These are phyloP conservation scores for Mycena albidolilacea DNA, from an alignment of 768 basidiomycete species.

Conservation along the genomic window DNA sequence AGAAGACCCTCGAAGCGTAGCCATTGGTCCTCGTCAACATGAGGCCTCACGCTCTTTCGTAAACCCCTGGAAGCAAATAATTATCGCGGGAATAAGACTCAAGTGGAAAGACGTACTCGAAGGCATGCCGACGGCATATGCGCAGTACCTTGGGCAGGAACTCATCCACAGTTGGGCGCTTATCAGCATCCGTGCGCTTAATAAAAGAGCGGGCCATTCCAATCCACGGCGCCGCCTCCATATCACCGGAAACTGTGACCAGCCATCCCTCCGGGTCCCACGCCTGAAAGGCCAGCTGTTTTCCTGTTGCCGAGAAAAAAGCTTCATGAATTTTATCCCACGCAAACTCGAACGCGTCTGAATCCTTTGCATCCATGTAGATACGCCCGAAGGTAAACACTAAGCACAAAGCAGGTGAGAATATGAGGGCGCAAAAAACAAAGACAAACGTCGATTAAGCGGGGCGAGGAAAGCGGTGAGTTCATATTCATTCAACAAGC, in stretches of 20 bases:
- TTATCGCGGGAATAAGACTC: neutral
- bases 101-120: neutral
- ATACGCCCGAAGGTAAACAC: neutral
- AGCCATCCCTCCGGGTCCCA: neutral
- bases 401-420: neutral
- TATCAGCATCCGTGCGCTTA: neutral
- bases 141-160: too few species aligned
- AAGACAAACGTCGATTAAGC: neutral
- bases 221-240: neutral
- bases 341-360: neutral
- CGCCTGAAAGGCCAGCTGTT: neutral
- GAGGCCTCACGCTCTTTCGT: too few species aligned
- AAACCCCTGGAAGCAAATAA: neutral
- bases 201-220: neutral
- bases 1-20: too few species aligned
- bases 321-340: slow-evolving; percentile 1
- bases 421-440: too few species aligned
- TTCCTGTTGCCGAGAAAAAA: neutral
- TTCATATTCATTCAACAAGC: neutral
- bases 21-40: too few species aligned
- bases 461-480: neutral
- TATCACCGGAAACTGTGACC: neutral
- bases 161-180: too few species aligned
- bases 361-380: slow-evolving; percentile 1
- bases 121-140: neutral